These are phyloP conservation scores for baker's yeast (Saccharomyces cerevisiae) DNA, from an alignment of 805 yeast species.

Conservation along the genomic window DNA sequence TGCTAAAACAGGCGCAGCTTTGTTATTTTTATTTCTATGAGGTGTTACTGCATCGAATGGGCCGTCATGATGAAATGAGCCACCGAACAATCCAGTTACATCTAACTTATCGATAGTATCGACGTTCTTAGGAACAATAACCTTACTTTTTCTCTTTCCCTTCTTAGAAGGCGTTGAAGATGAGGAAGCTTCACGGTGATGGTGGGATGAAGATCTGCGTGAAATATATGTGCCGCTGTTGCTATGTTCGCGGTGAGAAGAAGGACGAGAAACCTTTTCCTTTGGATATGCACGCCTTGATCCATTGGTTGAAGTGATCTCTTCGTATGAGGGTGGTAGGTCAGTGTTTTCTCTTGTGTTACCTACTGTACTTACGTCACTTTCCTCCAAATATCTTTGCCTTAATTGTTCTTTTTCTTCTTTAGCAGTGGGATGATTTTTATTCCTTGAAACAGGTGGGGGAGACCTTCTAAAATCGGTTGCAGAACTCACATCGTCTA, in stretches of 20 bases:
- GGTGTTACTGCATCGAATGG: conserved; percentile 99
- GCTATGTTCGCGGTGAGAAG: conserved; percentile 1
- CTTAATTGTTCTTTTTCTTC: conserved; percentile 29
- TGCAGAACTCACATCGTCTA: conserved; percentile 19
- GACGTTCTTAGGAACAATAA: conserved; percentile 53
- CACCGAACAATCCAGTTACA: conserved; percentile 91
- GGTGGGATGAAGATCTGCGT: conserved; percentile 12
- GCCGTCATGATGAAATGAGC: conserved; percentile 96
- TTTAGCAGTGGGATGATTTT: conserved; percentile 28
- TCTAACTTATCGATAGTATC: conserved; percentile 94
- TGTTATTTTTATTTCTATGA: conserved; percentile 72
- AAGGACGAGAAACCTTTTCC: conserved; percentile 33
- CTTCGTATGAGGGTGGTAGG: conserved; percentile 64
- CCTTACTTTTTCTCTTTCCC: conserved; percentile 37
- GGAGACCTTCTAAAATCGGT: neutral
- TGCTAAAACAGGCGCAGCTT: conserved; percentile 86
- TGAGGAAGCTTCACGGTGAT: conserved; percentile 8
- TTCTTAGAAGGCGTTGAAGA: conserved; percentile 7
- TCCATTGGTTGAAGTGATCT: conserved; percentile 47
- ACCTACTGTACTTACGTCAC: conserved; percentile 9
- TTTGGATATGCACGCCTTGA: conserved; percentile 42
- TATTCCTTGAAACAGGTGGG: conserved; percentile 23
- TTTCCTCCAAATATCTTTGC: conserved; percentile 25
- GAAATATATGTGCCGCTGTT: conserved; percentile 4
- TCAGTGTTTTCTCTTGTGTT: conserved; percentile 8